Percentiles rank a stretch among this genome's conserved stretches.
These are phyloP conservation scores for Alopecurus myosuroides DNA, from an alignment of 176 grass and related monocot genomes.

Conservation along the genomic window DNA sequence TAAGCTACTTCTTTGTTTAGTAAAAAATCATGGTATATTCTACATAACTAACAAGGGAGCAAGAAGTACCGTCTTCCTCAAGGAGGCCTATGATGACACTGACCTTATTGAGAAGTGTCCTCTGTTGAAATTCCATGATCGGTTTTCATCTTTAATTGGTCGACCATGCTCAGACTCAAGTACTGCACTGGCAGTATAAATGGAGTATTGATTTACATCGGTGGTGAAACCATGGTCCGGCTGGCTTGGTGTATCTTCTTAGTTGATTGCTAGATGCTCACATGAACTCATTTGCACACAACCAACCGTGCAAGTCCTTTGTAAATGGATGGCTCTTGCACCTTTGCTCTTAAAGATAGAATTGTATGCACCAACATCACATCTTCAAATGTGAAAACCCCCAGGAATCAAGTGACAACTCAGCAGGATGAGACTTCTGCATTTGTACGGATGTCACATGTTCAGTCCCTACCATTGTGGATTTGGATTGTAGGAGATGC, in stretches of 20 bases:
- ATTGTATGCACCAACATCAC: neutral
- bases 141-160: conserved; percentile 68
- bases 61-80: conserved; percentile 85
- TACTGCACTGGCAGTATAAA: conserved; percentile 27
- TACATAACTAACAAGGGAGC: conserved; percentile 95
- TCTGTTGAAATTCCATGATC: conserved; percentile 60
- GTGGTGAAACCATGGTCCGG: neutral
- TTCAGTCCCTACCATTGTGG: neutral
- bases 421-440: neutral
- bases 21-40: conserved; percentile 96
- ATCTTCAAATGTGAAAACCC: neutral
- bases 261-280: conserved; percentile 6
- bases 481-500: neutral
- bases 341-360: neutral
- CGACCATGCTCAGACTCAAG: conserved; percentile 28
- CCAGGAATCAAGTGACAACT: neutral
- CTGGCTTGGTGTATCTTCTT: neutral
- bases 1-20: conserved; percentile 68
- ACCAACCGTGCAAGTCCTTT: neutral
- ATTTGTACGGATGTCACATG: neutral
- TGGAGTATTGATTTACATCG: conserved; percentile 5
- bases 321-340: neutral
- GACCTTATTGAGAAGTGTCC: conserved; percentile 70
- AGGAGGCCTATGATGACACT: conserved; percentile 70
- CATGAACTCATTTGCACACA: conserved; percentile 2